Evolutionary conservation across 2,329 filamentous ascomycete genomes (phyloP), one percentile per base, ranked within the genome.

Genomic region (Byssoonygena ceratinophila): DNA sequence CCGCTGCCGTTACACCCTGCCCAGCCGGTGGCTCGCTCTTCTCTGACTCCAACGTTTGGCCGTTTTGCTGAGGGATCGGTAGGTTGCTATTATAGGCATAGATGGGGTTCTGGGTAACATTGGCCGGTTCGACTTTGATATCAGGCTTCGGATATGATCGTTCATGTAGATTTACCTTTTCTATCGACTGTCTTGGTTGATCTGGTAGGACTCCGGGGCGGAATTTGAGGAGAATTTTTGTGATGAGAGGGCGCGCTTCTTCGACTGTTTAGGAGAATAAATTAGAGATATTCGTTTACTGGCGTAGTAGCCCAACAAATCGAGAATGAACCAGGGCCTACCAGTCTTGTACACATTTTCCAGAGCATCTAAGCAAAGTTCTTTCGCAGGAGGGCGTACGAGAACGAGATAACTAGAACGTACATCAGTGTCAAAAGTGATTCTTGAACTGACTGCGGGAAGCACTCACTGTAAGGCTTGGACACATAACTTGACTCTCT

Each of bases 401-500:
- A 80, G 73, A 54, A 79, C 68, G 23, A 81, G 64, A 60, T 81
- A 80, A 56, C 73, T 74, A 50, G 34, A 16, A 16, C 2, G 29
- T 14, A 43, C 27, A 16, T 50, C 39, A 45, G 27, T n/a, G 29
- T 49, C n/a, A 41, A 20, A 22, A 34, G 6, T 3, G 8, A 50
- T 37, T 23, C 23, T 27, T 22, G 18, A n/a, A 52, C 8, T 51
- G 4, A 46, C 20, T 31, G 44, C 18, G 14, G 29, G 9, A 44
- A 54, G 16, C 47, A 71, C 70, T 57, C 68, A 80, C 69, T 81
- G 72, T 55, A 83, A 66, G 11, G 79, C 72, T 59, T 77, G 77
- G 18, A 78, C 74, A 23, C 77, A 78, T 39, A 83, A 70, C 44
- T 73, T 74, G 45, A 83, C 78, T 45, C 81, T 71, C 60, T 84